Conservation (phyloP, 2,329 filamentous ascomycete species). For the Ceratocystis destructans region DNA sequence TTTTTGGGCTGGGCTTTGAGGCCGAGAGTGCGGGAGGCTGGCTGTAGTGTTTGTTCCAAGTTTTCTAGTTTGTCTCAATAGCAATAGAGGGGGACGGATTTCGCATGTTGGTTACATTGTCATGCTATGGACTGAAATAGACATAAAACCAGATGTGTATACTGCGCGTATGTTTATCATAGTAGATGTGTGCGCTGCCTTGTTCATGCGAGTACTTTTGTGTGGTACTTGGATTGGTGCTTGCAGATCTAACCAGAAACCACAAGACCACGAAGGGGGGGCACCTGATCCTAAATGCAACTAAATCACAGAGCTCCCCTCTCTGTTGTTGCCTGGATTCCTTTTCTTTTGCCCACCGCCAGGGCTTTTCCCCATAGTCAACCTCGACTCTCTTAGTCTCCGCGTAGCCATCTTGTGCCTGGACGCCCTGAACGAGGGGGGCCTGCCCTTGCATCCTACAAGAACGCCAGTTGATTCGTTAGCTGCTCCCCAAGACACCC, state of each 20-base stretch:
- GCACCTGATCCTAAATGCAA: no score
- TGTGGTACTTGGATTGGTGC: not conserved
- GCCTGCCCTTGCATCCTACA: not conserved
- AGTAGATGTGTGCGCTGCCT: not conserved
- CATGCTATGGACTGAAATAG: no score
- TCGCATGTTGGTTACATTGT: no score
- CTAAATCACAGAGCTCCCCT: no score
- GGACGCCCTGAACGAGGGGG: not conserved
- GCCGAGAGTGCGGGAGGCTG: no score
- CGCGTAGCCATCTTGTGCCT: not conserved
- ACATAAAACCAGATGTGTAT: no score
- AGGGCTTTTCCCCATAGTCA: not conserved
- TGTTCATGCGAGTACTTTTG: not conserved
- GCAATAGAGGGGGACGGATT: no score
- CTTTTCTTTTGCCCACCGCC: not conserved
- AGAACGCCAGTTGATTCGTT: conserved; percentile 11
- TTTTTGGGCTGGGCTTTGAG: no score
- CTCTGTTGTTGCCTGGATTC: no score
- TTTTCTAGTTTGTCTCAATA: no score
- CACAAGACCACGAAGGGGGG: not conserved
- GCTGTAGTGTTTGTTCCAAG: no score
- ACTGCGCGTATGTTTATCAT: no score
- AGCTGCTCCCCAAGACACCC: not conserved
- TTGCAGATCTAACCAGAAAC: not conserved
- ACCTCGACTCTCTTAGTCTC: not conserved